These are phyloP conservation scores for Gastrolobium villosum DNA, from an alignment of 306 rosid genomes.

Conservation along the genomic window DNA sequence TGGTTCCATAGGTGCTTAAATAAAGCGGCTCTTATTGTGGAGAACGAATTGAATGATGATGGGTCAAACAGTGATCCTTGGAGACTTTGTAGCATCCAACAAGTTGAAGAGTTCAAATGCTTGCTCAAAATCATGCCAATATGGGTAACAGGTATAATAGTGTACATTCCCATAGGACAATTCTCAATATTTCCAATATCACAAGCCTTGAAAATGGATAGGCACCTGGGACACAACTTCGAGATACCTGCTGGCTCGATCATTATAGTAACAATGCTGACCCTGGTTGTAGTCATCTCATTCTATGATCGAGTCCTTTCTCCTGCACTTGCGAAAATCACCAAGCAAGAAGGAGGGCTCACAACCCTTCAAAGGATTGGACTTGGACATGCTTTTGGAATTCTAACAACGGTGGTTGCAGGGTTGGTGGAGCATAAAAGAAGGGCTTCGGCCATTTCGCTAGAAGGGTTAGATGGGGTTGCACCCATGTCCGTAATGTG, in stretches of 20 bases:
- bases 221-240: slow-evolving; percentile 10
- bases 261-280: slow-evolving; percentile 23
- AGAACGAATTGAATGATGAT: slow-evolving; percentile 48
- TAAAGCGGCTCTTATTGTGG: slow-evolving; percentile 55
- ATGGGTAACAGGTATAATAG: slow-evolving; percentile 51
- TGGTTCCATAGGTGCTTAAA: slow-evolving; percentile 48
- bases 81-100: slow-evolving; percentile 60
- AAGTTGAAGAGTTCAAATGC: slow-evolving; percentile 63
- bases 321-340: slow-evolving; percentile 34
- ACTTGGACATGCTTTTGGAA: slow-evolving; percentile 25
- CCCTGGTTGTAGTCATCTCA: slow-evolving; percentile 25
- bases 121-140: slow-evolving; percentile 47
- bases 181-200: slow-evolving; percentile 49
- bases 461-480: background rate
- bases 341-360: slow-evolving; percentile 45
- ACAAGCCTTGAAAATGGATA: slow-evolving; percentile 58
- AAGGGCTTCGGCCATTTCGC: background rate
- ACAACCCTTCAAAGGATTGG: slow-evolving; percentile 47
- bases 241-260: slow-evolving; percentile 43
- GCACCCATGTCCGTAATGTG: slow-evolving; percentile 56
- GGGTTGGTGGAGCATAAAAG: slow-evolving; percentile 40
- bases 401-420: slow-evolving; percentile 15
- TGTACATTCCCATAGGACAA: slow-evolving; percentile 47
- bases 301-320: slow-evolving; percentile 35
- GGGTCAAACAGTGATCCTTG: slow-evolving; percentile 49